Evolutionary conservation across 1,139 yeast genomes (phyloP).

Genomic region (Zygosaccharomyces sapae): DNA sequence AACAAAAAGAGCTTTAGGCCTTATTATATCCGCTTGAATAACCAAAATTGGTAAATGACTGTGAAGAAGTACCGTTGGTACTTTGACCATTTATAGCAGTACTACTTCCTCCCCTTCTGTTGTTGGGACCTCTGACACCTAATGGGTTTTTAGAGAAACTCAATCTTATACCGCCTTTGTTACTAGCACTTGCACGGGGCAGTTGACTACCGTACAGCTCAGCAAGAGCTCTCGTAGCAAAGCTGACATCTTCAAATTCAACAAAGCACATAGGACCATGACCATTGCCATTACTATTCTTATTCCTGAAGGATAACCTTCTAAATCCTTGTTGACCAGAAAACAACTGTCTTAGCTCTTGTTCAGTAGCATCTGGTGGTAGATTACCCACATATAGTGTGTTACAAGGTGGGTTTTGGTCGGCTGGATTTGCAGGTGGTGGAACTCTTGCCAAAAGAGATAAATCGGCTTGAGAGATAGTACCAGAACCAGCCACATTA

Average conservation of each 20-base stretch:
- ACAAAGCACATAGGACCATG: conserved; percentile 99
- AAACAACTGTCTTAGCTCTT: conserved; percentile 81
- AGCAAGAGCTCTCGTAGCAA: conserved; percentile 89
- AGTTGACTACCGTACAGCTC: conserved; percentile 85
- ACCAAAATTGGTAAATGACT: conserved; percentile 17
- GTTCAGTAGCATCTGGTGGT: conserved; percentile 96
- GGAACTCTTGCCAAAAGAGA: conserved; percentile 74
- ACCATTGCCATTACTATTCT: conserved; percentile 45
- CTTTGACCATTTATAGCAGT: conserved; percentile 14
- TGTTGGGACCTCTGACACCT: conserved; percentile 73
- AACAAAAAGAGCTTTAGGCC: conserved; percentile 4
- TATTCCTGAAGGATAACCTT: conserved; percentile 81
- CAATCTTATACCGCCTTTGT: conserved; percentile 90
- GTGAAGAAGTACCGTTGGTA: conserved; percentile 15
- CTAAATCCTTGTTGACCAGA: conserved; percentile 93
- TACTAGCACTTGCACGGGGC: conserved; percentile 60
- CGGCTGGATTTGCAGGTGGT: conserved; percentile 98
- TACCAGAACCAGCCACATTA: conserved; percentile 19
- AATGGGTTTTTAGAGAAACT: conserved; percentile 94
- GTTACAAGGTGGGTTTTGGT: conserved; percentile 97
- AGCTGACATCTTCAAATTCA: conserved; percentile 92
- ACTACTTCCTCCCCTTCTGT: conserved; percentile 29
- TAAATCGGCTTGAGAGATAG: conserved; percentile 56
- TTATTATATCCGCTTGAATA: conserved; percentile 15
- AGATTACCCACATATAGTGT: conserved; percentile 93